Evolutionary conservation across 257 asterid genomes (phyloP).

Genomic region (Pogostemon cablin): DNA sequence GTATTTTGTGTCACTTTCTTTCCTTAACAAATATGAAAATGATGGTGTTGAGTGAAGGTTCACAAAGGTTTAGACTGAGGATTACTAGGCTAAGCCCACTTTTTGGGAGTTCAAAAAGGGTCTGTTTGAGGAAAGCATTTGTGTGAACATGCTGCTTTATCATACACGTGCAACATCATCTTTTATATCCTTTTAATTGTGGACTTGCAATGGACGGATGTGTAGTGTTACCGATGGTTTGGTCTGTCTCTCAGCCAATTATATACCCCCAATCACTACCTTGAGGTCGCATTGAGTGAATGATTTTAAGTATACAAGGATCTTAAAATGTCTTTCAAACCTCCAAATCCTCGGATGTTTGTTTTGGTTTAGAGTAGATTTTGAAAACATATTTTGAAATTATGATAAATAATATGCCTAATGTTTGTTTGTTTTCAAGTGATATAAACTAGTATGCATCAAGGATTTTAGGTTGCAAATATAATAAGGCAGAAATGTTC

Average conservation of each 20-base stretch:
- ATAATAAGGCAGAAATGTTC: no score
- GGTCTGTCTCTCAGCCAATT: not conserved
- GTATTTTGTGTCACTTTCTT: not conserved
- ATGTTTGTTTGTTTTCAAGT: not conserved
- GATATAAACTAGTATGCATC: not conserved
- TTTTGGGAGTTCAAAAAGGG: not conserved
- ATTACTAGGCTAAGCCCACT: not conserved
- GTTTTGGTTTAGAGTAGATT: no score
- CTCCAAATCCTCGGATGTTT: no score
- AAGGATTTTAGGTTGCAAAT: no score
- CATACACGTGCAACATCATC: not conserved
- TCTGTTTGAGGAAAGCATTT: not conserved
- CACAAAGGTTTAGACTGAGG: not conserved
- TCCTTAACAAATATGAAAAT: conserved; percentile 2
- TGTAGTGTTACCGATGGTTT: not conserved
- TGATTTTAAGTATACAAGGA: not conserved
- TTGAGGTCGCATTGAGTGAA: not conserved
- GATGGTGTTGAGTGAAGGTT: not conserved
- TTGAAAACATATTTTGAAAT: no score
- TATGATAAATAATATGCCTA: no score
- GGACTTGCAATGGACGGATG: conserved; percentile 3
- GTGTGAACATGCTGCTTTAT: not conserved
- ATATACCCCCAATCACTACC: not conserved
- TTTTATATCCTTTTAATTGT: conserved; percentile 4
- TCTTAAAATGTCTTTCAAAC: not conserved